phyloP scores from a whole-genome alignment of 1,139 yeast species.

The Yamadazyma atmosphaerica region DNA sequence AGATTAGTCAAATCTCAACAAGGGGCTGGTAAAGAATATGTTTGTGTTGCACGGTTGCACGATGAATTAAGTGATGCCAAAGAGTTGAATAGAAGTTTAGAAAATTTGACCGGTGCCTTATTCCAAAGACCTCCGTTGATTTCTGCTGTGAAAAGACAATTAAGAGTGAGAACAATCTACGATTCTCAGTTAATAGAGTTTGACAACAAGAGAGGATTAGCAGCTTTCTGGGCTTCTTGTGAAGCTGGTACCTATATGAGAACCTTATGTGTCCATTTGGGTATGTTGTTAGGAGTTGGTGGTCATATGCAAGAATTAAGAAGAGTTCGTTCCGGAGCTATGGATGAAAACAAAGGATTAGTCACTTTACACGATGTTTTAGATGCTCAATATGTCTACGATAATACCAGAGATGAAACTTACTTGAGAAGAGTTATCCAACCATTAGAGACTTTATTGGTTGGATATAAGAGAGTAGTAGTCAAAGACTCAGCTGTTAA shows the following conservation, averaged over 20 bases:
- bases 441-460: slow-evolving; percentile 89
- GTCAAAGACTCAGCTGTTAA: slow-evolving; percentile 98
- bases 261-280: slow-evolving; percentile 97
- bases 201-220: slow-evolving; percentile 94
- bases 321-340: slow-evolving; percentile 97
- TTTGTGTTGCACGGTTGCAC: slow-evolving; percentile 93
- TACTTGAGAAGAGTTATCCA: slow-evolving; percentile 92
- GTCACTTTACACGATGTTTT: slow-evolving; percentile 95
- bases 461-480: slow-evolving; percentile 95
- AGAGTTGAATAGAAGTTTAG: slow-evolving; percentile 84
- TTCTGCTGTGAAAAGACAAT: slow-evolving; percentile 98
- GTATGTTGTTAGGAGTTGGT: slow-evolving; percentile 97
- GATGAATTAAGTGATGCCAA: slow-evolving; percentile 89
- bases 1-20: slow-evolving; percentile 97
- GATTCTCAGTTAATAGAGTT: slow-evolving; percentile 94
- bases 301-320: slow-evolving; percentile 99
- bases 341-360: slow-evolving; percentile 85
- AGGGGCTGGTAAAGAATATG: slow-evolving; percentile 99
- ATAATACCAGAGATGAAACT: slow-evolving; percentile 94
- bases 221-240: slow-evolving; percentile 99
- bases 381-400: slow-evolving; percentile 98
- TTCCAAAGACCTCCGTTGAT: slow-evolving; percentile 99
- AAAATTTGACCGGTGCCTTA: slow-evolving; percentile 95
- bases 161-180: slow-evolving; percentile 96
- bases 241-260: slow-evolving; percentile 99